A percentile compares a stretch with the other conserved stretches of the same genome.
These are phyloP conservation scores for Cladophialophora carrionii DNA, from an alignment of 2,329 filamentous ascomycete genomes.

Conservation along the genomic window DNA sequence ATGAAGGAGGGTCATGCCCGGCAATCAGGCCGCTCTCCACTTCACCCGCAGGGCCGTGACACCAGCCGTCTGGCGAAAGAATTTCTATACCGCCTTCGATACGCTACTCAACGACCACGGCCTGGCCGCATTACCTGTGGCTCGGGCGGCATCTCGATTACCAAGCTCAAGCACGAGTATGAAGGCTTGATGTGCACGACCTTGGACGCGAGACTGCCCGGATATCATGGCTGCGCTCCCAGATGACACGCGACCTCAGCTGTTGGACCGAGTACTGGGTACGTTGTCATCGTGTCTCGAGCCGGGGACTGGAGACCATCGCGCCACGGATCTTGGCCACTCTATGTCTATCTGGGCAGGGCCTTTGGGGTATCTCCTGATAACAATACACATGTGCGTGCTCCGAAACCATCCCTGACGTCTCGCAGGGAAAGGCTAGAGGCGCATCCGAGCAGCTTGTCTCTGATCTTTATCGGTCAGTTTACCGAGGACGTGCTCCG, in stretches of 20 bases:
- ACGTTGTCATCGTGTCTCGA: not conserved
- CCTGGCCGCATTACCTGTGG: not conserved
- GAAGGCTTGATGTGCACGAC: not conserved
- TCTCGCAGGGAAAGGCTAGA: not conserved
- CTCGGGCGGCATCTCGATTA: conserved; percentile 1
- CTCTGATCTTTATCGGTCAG: conserved; percentile 2
- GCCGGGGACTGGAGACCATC: not conserved
- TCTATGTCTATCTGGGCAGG: not conserved
- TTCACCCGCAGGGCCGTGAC: conserved; percentile 25
- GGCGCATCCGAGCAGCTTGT: conserved; percentile 5
- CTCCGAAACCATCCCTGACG: not conserved
- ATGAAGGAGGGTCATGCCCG: not conserved
- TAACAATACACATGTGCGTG: not conserved
- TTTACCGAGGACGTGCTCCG: not conserved
- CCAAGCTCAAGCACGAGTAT: not conserved
- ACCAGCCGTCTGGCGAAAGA: conserved; percentile 21
- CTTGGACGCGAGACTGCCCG: not conserved
- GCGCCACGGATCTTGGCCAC: not conserved
- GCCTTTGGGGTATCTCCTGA: not conserved
- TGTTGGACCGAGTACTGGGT: not conserved
- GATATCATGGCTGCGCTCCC: not conserved
- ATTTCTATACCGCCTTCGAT: conserved; percentile 32
- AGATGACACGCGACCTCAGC: not conserved
- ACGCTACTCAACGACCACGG: conserved; percentile 8
- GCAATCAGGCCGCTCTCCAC: conserved; percentile 9